A percentile compares a stretch with the other conserved stretches of the same genome.
Conservation (phyloP, 306 rosid genomes). For the Erythrophleum fordii region DNA sequence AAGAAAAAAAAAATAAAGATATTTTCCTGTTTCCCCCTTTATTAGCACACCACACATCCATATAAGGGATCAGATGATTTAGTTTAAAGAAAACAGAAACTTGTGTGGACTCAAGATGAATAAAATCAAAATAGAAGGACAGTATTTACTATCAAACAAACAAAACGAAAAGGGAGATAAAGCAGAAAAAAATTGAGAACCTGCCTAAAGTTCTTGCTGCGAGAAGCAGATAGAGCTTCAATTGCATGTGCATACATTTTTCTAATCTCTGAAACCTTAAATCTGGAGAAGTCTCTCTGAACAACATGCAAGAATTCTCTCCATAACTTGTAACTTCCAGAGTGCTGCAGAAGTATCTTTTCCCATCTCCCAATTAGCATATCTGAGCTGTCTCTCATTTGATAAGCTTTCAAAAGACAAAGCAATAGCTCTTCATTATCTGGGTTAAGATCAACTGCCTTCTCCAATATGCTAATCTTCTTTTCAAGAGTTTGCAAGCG, state of each 20-base stretch:
- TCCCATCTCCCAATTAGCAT: slow-evolving; percentile 84
- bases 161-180: slow-evolving; percentile 27
- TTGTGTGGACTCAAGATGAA: slow-evolving; percentile 11
- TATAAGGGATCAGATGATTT: slow-evolving; percentile 25
- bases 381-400: slow-evolving; percentile 79
- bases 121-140: slow-evolving; percentile 33
- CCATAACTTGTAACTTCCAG: slow-evolving; percentile 82
- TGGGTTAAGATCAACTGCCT: slow-evolving; percentile 86
- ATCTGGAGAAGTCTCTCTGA: slow-evolving; percentile 91
- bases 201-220: slow-evolving; percentile 96
- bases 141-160: neutral
- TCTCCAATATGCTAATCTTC: slow-evolving; percentile 95
- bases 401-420: slow-evolving; percentile 81
- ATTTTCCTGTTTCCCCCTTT: neutral
- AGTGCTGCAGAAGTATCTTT: slow-evolving; percentile 75
- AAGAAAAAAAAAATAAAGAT: neutral
- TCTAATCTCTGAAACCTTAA: slow-evolving; percentile 88
- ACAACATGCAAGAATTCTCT: slow-evolving; percentile 79
- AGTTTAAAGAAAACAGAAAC: slow-evolving; percentile 9
- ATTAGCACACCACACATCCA: slow-evolving; percentile 2
- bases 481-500: slow-evolving; percentile 92
- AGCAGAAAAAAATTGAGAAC: slow-evolving; percentile 67
- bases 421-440: slow-evolving; percentile 81
- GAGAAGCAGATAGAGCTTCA: slow-evolving; percentile 87
- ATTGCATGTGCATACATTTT: slow-evolving; percentile 90